These are phyloP conservation scores for Emergomyces africanus DNA, from an alignment of 2,329 filamentous ascomycete species.

Conservation along the genomic window DNA sequence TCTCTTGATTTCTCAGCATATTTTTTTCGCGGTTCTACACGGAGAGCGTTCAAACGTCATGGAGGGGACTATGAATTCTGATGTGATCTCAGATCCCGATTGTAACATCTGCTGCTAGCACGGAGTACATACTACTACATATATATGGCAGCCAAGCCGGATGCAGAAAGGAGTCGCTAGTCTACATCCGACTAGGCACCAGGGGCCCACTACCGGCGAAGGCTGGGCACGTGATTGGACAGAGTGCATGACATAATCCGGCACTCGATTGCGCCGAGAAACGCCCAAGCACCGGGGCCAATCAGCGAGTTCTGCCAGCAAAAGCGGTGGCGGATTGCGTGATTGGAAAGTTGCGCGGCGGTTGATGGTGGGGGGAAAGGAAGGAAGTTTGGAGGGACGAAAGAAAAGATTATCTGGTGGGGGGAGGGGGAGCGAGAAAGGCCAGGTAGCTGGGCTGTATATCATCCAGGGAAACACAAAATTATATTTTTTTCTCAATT, in stretches of 20 bases:
- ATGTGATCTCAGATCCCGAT: neutral
- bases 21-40: neutral
- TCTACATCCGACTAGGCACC: neutral
- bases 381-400: constrained; percentile 1
- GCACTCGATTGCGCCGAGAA: constrained; percentile 11
- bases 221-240: neutral
- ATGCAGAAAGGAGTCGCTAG: neutral
- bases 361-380: too few relatives aligned
- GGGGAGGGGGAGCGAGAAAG: too few relatives aligned
- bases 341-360: constrained; percentile 17
- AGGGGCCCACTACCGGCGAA: neutral
- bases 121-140: too few relatives aligned
- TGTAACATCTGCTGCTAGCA: neutral
- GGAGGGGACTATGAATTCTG: neutral
- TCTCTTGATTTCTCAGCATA: neutral
- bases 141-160: neutral
- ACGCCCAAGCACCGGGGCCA: constrained; percentile 16
- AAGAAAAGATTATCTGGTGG: neutral
- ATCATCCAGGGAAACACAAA: neutral
- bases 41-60: neutral
- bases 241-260: constrained; percentile 4
- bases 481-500: neutral
- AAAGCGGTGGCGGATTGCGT: constrained; percentile 23
- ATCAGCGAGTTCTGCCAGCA: constrained; percentile 18
- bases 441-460: neutral